Percentiles rank a stretch among this genome's conserved stretches.
These are phyloP conservation scores for Asparagopsis taxiformis DNA, from an alignment of 31 red algal genomes.

Conservation along the genomic window DNA sequence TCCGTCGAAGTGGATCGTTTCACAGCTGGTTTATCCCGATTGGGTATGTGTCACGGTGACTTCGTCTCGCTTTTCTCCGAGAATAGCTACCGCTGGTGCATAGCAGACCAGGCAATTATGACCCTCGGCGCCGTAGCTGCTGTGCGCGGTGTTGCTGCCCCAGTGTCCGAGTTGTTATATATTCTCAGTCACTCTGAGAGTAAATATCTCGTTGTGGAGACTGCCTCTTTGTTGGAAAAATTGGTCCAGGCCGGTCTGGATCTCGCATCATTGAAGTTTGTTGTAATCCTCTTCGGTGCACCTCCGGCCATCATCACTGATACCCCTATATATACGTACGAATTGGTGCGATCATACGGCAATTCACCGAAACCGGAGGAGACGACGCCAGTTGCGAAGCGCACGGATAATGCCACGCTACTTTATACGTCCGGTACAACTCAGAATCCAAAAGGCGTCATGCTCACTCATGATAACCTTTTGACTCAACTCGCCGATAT, in stretches of 20 bases:
- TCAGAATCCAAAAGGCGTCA: conserved; percentile 88
- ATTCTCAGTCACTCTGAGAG: conserved; percentile 76
- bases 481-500: conserved; percentile 72
- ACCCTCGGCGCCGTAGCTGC: conserved; percentile 79
- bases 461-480: conserved; percentile 85
- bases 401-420: conserved; percentile 78
- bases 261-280: conserved; percentile 28
- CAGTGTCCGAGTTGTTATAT: conserved; percentile 74
- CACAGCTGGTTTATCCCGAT: conserved; percentile 42
- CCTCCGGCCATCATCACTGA: conserved; percentile 4
- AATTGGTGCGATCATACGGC: conserved; percentile 35
- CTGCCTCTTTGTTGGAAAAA: conserved; percentile 34
- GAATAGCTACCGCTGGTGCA: conserved; percentile 85
- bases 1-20: conserved; percentile 34
- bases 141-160: conserved; percentile 87
- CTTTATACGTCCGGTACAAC: conserved; percentile 96
- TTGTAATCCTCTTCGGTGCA: conserved; percentile 61
- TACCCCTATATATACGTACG: conserved; percentile 48
- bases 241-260: conserved; percentile 27
- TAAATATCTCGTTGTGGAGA: conserved; percentile 65
- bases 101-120: conserved; percentile 88
- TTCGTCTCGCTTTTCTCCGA: conserved; percentile 88
- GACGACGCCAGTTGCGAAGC: background rate
- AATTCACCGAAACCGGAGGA: conserved; percentile 18
- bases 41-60: conserved; percentile 52